A percentile compares a stretch with the other conserved stretches of the same genome.
Evolutionary conservation across 2,329 filamentous ascomycete species (phyloP).

Genomic region (Tolypocladium sp.): DNA sequence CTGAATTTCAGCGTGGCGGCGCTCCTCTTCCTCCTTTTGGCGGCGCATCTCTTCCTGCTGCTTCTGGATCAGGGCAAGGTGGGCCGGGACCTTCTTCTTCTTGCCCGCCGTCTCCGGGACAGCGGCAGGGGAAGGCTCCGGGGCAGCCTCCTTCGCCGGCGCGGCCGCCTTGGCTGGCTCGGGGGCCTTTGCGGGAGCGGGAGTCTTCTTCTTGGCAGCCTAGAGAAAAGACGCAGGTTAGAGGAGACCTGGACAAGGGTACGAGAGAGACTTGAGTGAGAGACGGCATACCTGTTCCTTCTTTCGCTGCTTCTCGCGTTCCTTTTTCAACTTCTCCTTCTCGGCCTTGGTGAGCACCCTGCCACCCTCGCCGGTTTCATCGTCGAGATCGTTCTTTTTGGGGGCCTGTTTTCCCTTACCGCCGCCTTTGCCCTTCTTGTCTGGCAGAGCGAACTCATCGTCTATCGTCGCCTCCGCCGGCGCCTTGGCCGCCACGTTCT

Average conservation of each 20-base stretch:
- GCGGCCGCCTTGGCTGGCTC: slow-evolving; percentile 22
- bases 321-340: slow-evolving; percentile 97
- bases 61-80: slow-evolving; percentile 65
- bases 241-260: background rate
- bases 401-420: slow-evolving; percentile 34
- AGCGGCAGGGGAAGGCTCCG: slow-evolving; percentile 28
- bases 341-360: slow-evolving; percentile 91
- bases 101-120: slow-evolving; percentile 45
- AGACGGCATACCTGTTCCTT: slow-evolving; percentile 70
- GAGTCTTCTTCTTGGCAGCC: slow-evolving; percentile 76
- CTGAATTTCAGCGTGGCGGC: slow-evolving; percentile 52
- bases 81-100: slow-evolving; percentile 86
- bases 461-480: slow-evolving; percentile 75
- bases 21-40: slow-evolving; percentile 57
- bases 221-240: slow-evolving; percentile 9
- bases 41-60: slow-evolving; percentile 71
- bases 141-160: slow-evolving; percentile 35
- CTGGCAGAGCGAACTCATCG: slow-evolving; percentile 76
- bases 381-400: slow-evolving; percentile 38
- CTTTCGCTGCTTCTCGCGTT: slow-evolving; percentile 96
- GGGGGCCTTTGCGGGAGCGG: slow-evolving; percentile 22
- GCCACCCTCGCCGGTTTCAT: slow-evolving; percentile 46
- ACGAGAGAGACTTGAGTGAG: background rate
- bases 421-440: slow-evolving; percentile 62
- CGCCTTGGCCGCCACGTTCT: slow-evolving; percentile 50